phyloP scores from a whole-genome alignment of 768 basidiomycete species.

The Suillus ampliporus region DNA sequence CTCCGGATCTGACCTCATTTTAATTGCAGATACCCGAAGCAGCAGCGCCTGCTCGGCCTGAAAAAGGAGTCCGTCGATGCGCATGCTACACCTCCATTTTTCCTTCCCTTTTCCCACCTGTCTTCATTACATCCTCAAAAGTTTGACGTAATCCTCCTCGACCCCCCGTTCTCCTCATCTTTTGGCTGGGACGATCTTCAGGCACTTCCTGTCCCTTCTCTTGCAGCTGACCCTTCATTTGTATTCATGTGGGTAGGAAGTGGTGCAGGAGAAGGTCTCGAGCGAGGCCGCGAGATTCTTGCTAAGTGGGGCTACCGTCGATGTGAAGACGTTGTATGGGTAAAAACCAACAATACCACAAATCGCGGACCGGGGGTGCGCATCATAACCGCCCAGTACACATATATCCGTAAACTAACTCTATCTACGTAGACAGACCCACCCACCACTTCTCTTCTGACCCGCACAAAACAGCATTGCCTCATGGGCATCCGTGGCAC shows the following conservation, averaged over 20 bases:
- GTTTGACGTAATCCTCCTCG: constrained; percentile 91
- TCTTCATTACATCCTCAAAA: constrained; percentile 64
- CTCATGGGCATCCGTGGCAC: constrained; percentile 97
- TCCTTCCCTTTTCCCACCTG: constrained; percentile 66
- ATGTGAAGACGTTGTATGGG: constrained; percentile 99
- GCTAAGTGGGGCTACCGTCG: constrained; percentile 94
- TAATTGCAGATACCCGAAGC: constrained; percentile 86
- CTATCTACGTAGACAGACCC: constrained; percentile 67
- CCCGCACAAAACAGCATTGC: constrained; percentile 94
- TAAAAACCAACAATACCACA: constrained; percentile 82
- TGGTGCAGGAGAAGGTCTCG: constrained; percentile 88
- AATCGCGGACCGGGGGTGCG: constrained; percentile 80
- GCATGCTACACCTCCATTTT: constrained; percentile 74
- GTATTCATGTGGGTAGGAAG: constrained; percentile 96
- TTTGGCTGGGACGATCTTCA: constrained; percentile 88
- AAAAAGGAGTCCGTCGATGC: constrained; percentile 81
- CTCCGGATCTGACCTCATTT: constrained; percentile 9
- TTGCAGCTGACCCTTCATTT: constrained; percentile 92
- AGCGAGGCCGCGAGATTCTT: constrained; percentile 88
- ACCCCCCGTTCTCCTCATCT: constrained; percentile 87
- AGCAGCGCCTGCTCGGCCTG: constrained; percentile 79
- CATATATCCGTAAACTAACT: background rate
- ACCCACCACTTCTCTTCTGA: constrained; percentile 84
- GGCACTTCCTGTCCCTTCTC: constrained; percentile 76
- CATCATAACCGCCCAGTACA: constrained; percentile 15